phyloP scores from a whole-genome alignment of 2,329 filamentous ascomycete genomes.

The Samsoniella hepiali region DNA sequence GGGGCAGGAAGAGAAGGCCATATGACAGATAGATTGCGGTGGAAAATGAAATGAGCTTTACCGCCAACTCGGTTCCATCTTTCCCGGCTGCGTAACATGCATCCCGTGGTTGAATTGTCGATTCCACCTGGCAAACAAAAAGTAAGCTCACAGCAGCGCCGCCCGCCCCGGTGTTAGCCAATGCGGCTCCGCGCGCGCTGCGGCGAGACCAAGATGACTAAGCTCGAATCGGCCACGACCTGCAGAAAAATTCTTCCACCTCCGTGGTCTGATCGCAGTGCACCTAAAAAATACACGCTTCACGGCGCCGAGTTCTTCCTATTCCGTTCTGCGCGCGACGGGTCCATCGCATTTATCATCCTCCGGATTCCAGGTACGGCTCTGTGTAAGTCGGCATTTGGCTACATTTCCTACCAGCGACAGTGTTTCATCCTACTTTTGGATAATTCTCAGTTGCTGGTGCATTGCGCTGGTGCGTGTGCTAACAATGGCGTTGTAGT shows the following conservation, averaged over 20 bases:
- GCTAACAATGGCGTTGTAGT: conserved; percentile 17
- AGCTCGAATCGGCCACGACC: not conserved
- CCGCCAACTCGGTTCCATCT: not conserved
- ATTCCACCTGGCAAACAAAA: not conserved
- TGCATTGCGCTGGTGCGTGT: conserved; percentile 3
- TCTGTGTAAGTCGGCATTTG: conserved; percentile 34
- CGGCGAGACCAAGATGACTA: conserved; percentile 5
- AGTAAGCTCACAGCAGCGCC: not conserved
- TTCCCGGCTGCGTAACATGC: not conserved
- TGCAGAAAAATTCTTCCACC: conserved; percentile 26
- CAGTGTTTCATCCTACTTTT: not conserved
- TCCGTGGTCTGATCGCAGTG: conserved; percentile 22
- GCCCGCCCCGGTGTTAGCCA: not conserved
- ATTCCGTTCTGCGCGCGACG: conserved; percentile 39
- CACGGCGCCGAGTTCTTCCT: conserved; percentile 45
- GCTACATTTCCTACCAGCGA: conserved; percentile 14
- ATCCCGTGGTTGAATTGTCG: not conserved
- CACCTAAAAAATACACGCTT: conserved; percentile 20
- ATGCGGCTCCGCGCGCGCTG: conserved; percentile 3
- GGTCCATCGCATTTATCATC: conserved; percentile 44
- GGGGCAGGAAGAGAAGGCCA: not conserved
- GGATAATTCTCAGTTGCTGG: conserved; percentile 2
- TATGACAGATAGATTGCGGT: not conserved
- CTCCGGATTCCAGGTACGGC: conserved; percentile 33
- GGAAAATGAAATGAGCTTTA: not conserved